These are phyloP conservation scores for Brachypodium distachyon DNA, from an alignment of 202 grass and related monocot genomes.

Conservation along the genomic window DNA sequence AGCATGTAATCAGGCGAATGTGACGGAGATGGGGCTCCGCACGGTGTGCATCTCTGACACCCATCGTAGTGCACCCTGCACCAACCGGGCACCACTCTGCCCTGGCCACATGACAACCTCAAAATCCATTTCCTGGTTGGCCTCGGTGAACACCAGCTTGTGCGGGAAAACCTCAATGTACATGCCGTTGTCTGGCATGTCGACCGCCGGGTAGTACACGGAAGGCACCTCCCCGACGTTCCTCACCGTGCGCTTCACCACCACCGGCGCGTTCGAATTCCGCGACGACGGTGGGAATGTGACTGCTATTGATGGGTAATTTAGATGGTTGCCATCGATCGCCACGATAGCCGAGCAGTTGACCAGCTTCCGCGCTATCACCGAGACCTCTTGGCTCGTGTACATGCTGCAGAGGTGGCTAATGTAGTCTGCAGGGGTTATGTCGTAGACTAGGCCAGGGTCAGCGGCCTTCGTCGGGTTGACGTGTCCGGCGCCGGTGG, in stretches of 20 bases:
- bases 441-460: slow-evolving; percentile 52
- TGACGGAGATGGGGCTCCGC: background rate
- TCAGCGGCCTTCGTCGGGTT: slow-evolving; percentile 32
- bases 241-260: slow-evolving; percentile 27
- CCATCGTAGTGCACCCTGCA: background rate
- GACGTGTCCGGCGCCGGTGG: slow-evolving; percentile 36
- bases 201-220: slow-evolving; percentile 12
- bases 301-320: slow-evolving; percentile 41
- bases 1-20: background rate
- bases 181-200: background rate
- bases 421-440: slow-evolving; percentile 18
- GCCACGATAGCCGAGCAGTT: slow-evolving; percentile 7
- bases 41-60: background rate
- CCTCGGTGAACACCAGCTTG: slow-evolving; percentile 12
- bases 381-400: slow-evolving; percentile 1
- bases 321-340: slow-evolving; percentile 29
- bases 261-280: background rate
- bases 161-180: background rate
- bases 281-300: background rate
- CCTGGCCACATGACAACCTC: background rate
- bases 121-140: slow-evolving; percentile 24
- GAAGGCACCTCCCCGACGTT: slow-evolving; percentile 38
- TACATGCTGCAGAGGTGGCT: slow-evolving; percentile 41
- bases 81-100: background rate
- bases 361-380: slow-evolving; percentile 2